These are phyloP conservation scores for Elsinoe necatrix DNA, from an alignment of 2,329 filamentous ascomycete species.

Conservation along the genomic window DNA sequence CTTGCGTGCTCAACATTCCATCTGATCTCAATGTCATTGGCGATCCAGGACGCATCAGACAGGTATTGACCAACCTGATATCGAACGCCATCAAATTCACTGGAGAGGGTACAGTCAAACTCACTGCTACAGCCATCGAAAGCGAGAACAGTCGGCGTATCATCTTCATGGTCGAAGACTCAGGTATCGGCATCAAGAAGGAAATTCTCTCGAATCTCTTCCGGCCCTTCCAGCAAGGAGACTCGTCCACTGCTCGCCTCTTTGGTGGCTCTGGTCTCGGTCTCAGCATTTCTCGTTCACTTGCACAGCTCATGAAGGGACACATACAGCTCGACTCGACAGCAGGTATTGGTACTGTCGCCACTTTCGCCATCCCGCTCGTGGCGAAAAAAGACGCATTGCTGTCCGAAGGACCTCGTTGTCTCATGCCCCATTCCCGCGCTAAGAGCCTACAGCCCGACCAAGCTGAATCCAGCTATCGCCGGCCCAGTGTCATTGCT, in stretches of 20 bases:
- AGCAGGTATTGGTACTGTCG: background rate
- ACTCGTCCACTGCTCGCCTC: slow-evolving; percentile 16
- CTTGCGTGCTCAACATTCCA: slow-evolving; percentile 1
- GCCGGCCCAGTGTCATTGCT: background rate
- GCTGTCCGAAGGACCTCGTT: slow-evolving; percentile 6
- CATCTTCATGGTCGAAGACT: slow-evolving; percentile 19
- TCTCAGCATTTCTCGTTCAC: slow-evolving; percentile 33
- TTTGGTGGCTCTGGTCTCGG: slow-evolving; percentile 35
- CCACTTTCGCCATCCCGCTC: slow-evolving; percentile 11
- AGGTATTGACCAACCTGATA: slow-evolving; percentile 19
- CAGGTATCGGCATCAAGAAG: slow-evolving; percentile 19
- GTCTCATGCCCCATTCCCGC: background rate
- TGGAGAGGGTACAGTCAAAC: slow-evolving; percentile 14
- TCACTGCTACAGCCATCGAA: slow-evolving; percentile 15
- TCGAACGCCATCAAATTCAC: slow-evolving; percentile 21
- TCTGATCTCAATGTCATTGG: slow-evolving; percentile 15
- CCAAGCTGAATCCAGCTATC: background rate
- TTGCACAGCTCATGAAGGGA: slow-evolving; percentile 30
- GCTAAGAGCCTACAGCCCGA: background rate
- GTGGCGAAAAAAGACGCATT: background rate
- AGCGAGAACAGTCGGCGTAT: slow-evolving; percentile 11
- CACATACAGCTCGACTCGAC: slow-evolving; percentile 26
- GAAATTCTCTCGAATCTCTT: slow-evolving; percentile 17
- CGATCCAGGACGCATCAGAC: slow-evolving; percentile 18
- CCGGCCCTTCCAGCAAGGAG: slow-evolving; percentile 18